Evolutionary conservation across 1,284 basidiomycete species (phyloP).

Genomic region (Rhodotorula sp.): DNA sequence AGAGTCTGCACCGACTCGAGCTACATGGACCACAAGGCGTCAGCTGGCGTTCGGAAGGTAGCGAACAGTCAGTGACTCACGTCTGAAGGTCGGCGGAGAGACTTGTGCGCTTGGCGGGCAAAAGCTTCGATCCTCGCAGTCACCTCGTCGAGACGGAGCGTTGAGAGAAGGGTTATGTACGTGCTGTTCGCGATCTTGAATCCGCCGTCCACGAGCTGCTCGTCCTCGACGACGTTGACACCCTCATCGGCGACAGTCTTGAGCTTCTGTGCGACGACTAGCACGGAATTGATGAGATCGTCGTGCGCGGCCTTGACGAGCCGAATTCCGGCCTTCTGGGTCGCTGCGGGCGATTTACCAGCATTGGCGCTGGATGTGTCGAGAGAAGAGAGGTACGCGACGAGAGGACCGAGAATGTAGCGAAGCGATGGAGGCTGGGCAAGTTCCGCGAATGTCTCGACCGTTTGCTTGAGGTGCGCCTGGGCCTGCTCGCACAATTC

Average conservation of each 20-base stretch:
- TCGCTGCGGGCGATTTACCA: background rate
- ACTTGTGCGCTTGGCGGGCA: constrained; percentile 39
- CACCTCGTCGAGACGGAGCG: constrained; percentile 48
- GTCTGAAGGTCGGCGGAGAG: background rate
- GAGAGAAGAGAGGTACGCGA: constrained; percentile 11
- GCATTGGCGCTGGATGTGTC: background rate
- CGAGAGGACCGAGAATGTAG: constrained; percentile 26
- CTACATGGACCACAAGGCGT: background rate
- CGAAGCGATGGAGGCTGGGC: constrained; percentile 12
- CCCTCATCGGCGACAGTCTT: constrained; percentile 46
- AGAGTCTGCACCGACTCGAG: constrained; percentile 35
- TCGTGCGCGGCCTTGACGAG: constrained; percentile 47
- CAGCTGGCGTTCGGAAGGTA: accelerated
- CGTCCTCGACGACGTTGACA: constrained; percentile 35
- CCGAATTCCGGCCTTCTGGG: background rate
- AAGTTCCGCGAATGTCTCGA: constrained; percentile 54
- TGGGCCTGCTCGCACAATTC: background rate
- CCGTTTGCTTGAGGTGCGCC: constrained; percentile 50
- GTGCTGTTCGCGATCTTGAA: constrained; percentile 42
- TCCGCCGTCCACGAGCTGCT: constrained; percentile 46
- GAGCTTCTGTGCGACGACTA: constrained; percentile 65
- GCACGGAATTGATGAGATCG: constrained; percentile 61
- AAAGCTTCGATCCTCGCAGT: constrained; percentile 45
- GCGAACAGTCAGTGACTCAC: background rate
- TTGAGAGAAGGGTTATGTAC: constrained; percentile 39